Percentiles rank a stretch among this genome's conserved stretches.
Evolutionary conservation across 345 rosid genomes (phyloP).

Genomic region (Theobroma cacao): DNA sequence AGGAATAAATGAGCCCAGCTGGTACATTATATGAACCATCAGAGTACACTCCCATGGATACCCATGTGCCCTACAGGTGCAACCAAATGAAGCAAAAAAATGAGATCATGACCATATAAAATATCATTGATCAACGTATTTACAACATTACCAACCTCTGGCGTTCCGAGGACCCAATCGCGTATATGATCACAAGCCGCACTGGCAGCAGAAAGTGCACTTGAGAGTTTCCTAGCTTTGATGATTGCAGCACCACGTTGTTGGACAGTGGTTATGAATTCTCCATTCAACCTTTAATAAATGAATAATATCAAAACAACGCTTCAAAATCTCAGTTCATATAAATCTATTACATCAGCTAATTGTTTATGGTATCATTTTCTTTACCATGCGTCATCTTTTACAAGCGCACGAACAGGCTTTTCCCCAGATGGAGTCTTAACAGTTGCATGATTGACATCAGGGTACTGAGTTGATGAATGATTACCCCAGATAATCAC

Average conservation of each 20-base stretch:
- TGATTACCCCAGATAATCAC: slow-evolving; percentile 99
- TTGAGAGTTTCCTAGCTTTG: slow-evolving; percentile 90
- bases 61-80: slow-evolving; percentile 75
- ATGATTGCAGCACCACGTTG: slow-evolving; percentile 99
- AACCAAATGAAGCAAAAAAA: slow-evolving; percentile 8
- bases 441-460: slow-evolving; percentile 96
- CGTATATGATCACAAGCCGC: slow-evolving; percentile 98
- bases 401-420: slow-evolving; percentile 78
- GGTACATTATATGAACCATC: slow-evolving; percentile 98
- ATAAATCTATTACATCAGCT: not conserved
- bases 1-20: slow-evolving; percentile 92
- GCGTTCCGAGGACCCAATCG: slow-evolving; percentile 99
- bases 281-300: slow-evolving; percentile 72
- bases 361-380: not conserved
- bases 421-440: slow-evolving; percentile 65
- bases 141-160: slow-evolving; percentile 54
- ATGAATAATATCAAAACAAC: not conserved
- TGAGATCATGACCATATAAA: not conserved
- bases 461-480: slow-evolving; percentile 96
- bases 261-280: slow-evolving; percentile 84
- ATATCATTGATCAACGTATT: not conserved
- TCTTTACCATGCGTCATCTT: slow-evolving; percentile 76
- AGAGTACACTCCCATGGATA: slow-evolving; percentile 98
- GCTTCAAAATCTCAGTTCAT: not conserved
- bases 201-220: slow-evolving; percentile 99